Evolutionary conservation across 1,284 basidiomycete species (phyloP).

Genomic region (Apiotrichum laibachii): DNA sequence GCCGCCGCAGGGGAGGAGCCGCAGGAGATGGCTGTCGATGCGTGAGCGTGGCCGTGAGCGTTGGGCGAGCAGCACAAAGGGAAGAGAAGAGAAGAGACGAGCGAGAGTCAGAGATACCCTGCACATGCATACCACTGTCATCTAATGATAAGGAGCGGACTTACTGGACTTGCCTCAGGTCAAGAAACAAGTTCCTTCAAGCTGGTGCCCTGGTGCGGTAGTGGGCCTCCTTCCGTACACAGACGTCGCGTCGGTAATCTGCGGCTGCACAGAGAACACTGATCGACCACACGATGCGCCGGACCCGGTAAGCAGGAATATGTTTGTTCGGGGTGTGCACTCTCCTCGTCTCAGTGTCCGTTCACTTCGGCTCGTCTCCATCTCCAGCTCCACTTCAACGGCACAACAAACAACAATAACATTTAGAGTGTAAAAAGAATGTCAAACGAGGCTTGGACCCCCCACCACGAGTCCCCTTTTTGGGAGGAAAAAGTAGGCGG

Average conservation of each 20-base stretch:
- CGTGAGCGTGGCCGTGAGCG: background rate
- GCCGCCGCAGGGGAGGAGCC: background rate
- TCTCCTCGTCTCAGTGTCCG: too few species aligned
- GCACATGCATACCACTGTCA: constrained; percentile 20
- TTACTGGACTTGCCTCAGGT: too few species aligned
- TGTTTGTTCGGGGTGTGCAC: too few species aligned
- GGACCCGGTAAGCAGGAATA: too few species aligned
- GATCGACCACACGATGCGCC: too few species aligned
- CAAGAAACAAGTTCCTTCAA: too few species aligned
- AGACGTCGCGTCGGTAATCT: too few species aligned
- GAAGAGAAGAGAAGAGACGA: background rate
- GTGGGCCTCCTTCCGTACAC: too few species aligned
- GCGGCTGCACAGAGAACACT: too few species aligned
- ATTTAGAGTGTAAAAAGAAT: constrained; percentile 10
- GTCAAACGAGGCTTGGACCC: constrained; percentile 44
- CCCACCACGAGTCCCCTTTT: constrained; percentile 19
- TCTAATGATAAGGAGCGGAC: background rate
- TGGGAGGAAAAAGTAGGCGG: constrained; percentile 19
- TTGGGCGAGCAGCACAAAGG: background rate
- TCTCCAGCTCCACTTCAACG: too few species aligned
- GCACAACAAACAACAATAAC: background rate
- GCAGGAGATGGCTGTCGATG: background rate
- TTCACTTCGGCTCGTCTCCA: too few species aligned
- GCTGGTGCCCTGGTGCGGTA: too few species aligned
- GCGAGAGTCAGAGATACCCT: constrained; percentile 12